These are phyloP conservation scores for Phaeolepiota aurea DNA, from an alignment of 768 basidiomycete species.

Conservation along the genomic window DNA sequence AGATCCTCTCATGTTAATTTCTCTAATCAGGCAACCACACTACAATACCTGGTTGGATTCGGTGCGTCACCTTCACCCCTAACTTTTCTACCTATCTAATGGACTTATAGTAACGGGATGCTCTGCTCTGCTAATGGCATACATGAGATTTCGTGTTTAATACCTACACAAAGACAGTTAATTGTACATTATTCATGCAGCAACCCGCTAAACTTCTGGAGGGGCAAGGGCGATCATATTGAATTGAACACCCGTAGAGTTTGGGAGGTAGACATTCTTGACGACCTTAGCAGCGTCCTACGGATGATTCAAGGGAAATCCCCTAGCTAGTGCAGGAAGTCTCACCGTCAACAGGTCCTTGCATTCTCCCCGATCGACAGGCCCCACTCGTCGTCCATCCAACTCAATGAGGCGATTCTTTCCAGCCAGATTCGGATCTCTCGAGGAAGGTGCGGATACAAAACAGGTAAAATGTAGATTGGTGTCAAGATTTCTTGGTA, in stretches of 20 bases:
- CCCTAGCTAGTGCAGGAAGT: not conserved
- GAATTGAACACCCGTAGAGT: not conserved
- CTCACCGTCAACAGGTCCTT: not conserved
- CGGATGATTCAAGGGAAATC: not conserved
- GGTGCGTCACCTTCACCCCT: constrained; percentile 38
- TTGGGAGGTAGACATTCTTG: not conserved
- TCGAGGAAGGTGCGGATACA: not conserved
- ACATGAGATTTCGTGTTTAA: constrained; percentile 62
- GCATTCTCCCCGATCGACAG: not conserved
- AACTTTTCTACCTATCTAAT: constrained; percentile 6
- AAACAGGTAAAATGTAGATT: not conserved
- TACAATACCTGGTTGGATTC: constrained; percentile 84
- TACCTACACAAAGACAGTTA: too few relatives aligned
- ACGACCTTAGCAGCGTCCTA: not conserved
- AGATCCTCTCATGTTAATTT: constrained; percentile 1
- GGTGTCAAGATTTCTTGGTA: not conserved
- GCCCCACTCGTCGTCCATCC: not conserved
- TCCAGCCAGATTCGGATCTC: too few relatives aligned
- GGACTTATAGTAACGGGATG: constrained; percentile 67
- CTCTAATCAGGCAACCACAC: constrained; percentile 62
- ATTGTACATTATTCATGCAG: not conserved
- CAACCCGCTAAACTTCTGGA: not conserved
- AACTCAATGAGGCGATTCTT: not conserved
- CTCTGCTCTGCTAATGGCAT: constrained; percentile 82
- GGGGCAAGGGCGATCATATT: not conserved